Evolutionary conservation across 2,329 filamentous ascomycete species (phyloP).

Genomic region (Xylaria polymorpha): DNA sequence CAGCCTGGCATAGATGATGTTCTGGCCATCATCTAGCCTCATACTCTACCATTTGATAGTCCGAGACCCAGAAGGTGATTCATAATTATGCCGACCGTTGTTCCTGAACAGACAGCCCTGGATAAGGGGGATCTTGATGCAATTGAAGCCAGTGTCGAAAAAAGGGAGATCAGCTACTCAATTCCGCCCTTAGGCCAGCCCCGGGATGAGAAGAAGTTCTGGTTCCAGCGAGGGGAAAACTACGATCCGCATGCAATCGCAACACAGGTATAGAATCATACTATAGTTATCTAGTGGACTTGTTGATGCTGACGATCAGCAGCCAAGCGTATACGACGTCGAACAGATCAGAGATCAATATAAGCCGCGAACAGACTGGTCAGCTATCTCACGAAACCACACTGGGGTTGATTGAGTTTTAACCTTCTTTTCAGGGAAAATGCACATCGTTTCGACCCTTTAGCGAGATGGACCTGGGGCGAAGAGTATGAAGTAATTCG

Average conservation of each 20-base stretch:
- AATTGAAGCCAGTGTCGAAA: conserved; percentile 36
- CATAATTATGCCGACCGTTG: conserved; percentile 43
- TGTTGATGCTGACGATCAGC: conserved; percentile 37
- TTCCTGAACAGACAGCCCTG: conserved; percentile 35
- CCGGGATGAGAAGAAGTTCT: conserved; percentile 48
- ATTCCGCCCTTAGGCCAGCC: conserved; percentile 45
- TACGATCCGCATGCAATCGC: conserved; percentile 45
- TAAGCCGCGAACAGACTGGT: conserved; percentile 48
- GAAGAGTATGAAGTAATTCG: conserved; percentile 49
- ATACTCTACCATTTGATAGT: neutral
- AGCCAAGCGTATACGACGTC: conserved; percentile 60
- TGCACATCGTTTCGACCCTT: conserved; percentile 50
- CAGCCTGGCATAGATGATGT: neutral
- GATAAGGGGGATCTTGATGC: conserved; percentile 36
- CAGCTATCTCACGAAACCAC: neutral
- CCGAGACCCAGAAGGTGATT: neutral
- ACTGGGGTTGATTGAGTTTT: neutral
- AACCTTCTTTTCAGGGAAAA: conserved; percentile 47
- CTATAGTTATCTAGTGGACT: neutral
- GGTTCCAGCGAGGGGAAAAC: conserved; percentile 49
- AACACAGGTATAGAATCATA: conserved; percentile 42
- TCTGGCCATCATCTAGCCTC: neutral
- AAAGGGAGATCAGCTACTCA: conserved; percentile 28
- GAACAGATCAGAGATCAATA: conserved; percentile 55
- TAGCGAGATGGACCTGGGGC: conserved; percentile 51